Percentiles rank a stretch among this genome's conserved stretches.
phyloP scores from a whole-genome alignment of 1,284 basidiomycete species.

The Thecaphora frezii region DNA sequence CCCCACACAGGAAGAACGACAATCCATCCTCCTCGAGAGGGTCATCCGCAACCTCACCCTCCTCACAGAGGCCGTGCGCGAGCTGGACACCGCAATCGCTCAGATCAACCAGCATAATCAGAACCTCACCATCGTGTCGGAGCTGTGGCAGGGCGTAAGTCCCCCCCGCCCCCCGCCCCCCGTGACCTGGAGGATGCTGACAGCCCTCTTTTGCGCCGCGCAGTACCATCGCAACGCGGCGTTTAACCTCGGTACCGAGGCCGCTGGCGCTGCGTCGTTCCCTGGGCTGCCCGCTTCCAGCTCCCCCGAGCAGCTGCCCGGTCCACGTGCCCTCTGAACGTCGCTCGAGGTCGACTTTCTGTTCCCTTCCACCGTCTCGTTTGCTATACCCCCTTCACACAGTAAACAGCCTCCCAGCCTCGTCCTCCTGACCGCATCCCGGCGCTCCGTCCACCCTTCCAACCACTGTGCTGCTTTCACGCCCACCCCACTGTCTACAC shows the following conservation, averaged over 20 bases:
- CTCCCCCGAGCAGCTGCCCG: no score
- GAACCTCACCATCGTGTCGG: conserved; percentile 48
- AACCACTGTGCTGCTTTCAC: no score
- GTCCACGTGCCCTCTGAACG: no score
- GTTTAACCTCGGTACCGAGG: conserved; percentile 49
- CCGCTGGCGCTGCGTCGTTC: no score
- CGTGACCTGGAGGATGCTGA: neutral
- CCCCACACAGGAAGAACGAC: conserved; percentile 76
- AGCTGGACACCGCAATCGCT: conserved; percentile 75
- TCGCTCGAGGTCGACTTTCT: no score
- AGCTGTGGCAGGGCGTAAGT: conserved; percentile 55
- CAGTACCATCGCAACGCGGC: conserved; percentile 55
- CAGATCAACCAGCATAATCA: conserved; percentile 57
- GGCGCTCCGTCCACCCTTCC: no score
- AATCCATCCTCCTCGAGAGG: conserved; percentile 81
- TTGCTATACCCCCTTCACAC: no score
- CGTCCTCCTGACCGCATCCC: no score
- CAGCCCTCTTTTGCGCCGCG: neutral
- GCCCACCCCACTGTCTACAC: no score
- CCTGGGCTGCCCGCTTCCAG: no score
- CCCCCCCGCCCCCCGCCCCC: neutral
- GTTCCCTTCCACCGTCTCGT: no score
- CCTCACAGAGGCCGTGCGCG: conserved; percentile 61
- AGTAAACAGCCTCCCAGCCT: no score
- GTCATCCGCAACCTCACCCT: conserved; percentile 85